These are phyloP conservation scores for Paramecium pentaurelia DNA, from an alignment of 73 alveolate species.

Conservation along the genomic window DNA sequence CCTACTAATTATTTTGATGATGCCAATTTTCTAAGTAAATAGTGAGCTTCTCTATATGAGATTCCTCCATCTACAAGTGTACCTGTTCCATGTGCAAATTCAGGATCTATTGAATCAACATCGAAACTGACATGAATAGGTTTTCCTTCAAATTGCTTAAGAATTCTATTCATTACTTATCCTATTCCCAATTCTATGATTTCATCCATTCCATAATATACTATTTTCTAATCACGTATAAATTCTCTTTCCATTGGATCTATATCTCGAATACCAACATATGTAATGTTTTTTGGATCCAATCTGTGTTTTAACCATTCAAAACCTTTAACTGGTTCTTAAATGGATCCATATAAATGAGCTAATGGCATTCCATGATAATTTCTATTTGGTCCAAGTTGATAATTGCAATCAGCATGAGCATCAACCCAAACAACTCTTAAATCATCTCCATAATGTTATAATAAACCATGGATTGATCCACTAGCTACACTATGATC, in stretches of 20 bases:
- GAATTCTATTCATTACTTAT: not conserved
- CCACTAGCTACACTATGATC: slow-evolving; percentile 39
- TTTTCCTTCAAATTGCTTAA: slow-evolving; percentile 20
- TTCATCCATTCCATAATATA: slow-evolving; percentile 35
- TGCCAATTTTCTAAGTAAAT: slow-evolving; percentile 18
- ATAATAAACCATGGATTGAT: not conserved
- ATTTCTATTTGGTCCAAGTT: not conserved
- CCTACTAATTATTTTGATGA: slow-evolving; percentile 7
- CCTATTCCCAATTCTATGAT: slow-evolving; percentile 27
- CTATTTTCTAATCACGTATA: not conserved
- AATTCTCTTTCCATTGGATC: not conserved
- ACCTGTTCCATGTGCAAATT: slow-evolving; percentile 35
- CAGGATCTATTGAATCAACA: slow-evolving; percentile 32
- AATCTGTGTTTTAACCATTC: not conserved
- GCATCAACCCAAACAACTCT: slow-evolving; percentile 47
- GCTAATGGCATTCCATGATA: slow-evolving; percentile 44
- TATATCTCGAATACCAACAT: not conserved
- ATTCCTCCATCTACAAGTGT: slow-evolving; percentile 38
- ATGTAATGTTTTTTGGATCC: not conserved
- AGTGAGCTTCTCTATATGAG: slow-evolving; percentile 33
- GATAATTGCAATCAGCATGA: slow-evolving; percentile 38
- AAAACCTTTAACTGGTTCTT: not conserved
- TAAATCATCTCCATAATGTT: slow-evolving; percentile 31
- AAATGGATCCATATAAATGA: not conserved
- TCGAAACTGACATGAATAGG: slow-evolving; percentile 42